Evolutionary conservation across 2,329 filamentous ascomycete genomes (phyloP).

Genomic region (Claviceps maximensis): DNA sequence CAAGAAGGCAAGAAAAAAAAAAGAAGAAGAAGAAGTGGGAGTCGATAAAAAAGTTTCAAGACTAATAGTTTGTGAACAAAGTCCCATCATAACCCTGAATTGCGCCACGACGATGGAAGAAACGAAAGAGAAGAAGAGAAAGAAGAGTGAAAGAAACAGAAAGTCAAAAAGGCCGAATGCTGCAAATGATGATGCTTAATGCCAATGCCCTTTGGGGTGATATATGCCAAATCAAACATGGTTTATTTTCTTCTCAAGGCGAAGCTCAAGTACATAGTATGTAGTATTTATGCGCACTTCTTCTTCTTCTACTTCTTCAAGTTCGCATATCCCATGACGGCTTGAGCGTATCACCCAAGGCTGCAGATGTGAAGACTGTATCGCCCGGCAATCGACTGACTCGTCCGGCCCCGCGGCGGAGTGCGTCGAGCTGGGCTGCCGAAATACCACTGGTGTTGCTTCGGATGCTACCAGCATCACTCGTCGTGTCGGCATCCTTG

Average conservation of each 20-base stretch:
- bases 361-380: conserved; percentile 62
- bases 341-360: conserved; percentile 48
- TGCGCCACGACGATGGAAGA: conserved; percentile 7
- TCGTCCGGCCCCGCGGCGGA: conserved; percentile 73
- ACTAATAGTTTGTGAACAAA: not conserved
- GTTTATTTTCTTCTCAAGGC: not conserved
- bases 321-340: conserved; percentile 44
- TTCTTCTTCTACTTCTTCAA: conserved; percentile 18
- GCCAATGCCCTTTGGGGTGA: not conserved
- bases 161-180: conserved; percentile 4
- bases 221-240: not conserved
- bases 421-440: conserved; percentile 51
- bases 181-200: conserved; percentile 2
- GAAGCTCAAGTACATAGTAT: not conserved
- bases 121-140: not conserved
- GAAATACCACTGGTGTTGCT: conserved; percentile 65
- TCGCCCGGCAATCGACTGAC: conserved; percentile 74
- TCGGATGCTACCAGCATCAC: conserved; percentile 51
- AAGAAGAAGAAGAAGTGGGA: conserved; percentile 12
- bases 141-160: conserved; percentile 1
- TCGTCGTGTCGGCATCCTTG: conserved; percentile 46
- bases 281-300: not conserved
- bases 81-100: conserved; percentile 5
- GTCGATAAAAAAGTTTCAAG: not conserved
- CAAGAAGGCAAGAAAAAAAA: too few species aligned